phyloP scores from a whole-genome alignment of 805 yeast genomes.

The Tetrapisispora taiwanensis region DNA sequence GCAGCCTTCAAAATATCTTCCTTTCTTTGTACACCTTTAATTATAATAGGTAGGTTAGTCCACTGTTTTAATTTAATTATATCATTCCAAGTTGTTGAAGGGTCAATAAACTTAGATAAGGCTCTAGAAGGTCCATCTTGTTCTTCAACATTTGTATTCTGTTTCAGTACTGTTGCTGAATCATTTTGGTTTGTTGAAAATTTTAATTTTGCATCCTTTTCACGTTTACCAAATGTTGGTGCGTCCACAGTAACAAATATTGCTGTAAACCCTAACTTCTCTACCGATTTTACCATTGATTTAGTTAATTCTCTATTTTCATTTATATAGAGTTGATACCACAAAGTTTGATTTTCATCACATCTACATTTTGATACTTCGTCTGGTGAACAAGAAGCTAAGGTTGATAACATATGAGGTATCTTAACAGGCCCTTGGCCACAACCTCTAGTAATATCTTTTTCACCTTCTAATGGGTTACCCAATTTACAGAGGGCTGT shows the following conservation, averaged over 20 bases:
- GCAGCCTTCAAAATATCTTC: conserved; percentile 71
- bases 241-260: conserved; percentile 88
- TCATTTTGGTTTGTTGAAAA: conserved; percentile 32
- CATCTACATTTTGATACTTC: conserved; percentile 67
- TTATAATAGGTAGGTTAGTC: conserved; percentile 56
- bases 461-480: conserved; percentile 79
- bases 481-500: conserved; percentile 90
- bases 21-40: conserved; percentile 78
- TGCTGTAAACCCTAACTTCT: conserved; percentile 65
- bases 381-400: conserved; percentile 80
- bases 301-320: conserved; percentile 58
- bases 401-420: conserved; percentile 82
- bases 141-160: conserved; percentile 35
- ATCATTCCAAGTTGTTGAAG: conserved; percentile 56
- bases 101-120: conserved; percentile 74
- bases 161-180: conserved; percentile 34
- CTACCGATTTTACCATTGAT: conserved; percentile 59
- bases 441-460: conserved; percentile 75
- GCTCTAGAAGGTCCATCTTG: conserved; percentile 81
- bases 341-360: conserved; percentile 56
- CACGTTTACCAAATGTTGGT: conserved; percentile 84
- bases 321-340: conserved; percentile 85
- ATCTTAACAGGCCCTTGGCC: conserved; percentile 51
- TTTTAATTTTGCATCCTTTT: conserved; percentile 71
- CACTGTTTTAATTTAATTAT: conserved; percentile 43